A percentile compares a stretch with the other conserved stretches of the same genome.
These are phyloP conservation scores for Dentipellis fragilis DNA, from an alignment of 768 basidiomycete species.

Conservation along the genomic window DNA sequence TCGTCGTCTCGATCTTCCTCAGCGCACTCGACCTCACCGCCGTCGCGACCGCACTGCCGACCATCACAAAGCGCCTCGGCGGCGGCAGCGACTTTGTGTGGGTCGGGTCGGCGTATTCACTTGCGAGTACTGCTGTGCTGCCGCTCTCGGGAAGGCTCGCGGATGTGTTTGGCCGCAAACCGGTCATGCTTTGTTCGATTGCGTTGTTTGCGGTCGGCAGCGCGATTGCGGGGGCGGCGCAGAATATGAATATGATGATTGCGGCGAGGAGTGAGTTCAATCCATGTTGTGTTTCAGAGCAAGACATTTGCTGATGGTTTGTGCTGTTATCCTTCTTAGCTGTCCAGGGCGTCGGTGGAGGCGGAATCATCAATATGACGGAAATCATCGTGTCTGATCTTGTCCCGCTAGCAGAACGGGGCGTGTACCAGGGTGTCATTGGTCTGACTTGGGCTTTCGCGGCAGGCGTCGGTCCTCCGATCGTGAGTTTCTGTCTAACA, in stretches of 20 bases:
- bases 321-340: not conserved
- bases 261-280: constrained; percentile 15
- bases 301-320: not conserved
- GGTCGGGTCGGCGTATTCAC: constrained; percentile 20
- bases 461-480: constrained; percentile 16
- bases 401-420: constrained; percentile 23
- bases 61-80: constrained; percentile 17
- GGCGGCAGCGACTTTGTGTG: constrained; percentile 16
- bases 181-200: constrained; percentile 16
- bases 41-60: constrained; percentile 15
- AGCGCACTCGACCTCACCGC: constrained; percentile 5
- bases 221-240: constrained; percentile 24
- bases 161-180: constrained; percentile 16
- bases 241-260: constrained; percentile 22
- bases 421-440: not conserved
- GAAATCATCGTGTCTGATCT: constrained; percentile 22
- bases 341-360: constrained; percentile 18
- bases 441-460: constrained; percentile 2
- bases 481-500: not conserved
- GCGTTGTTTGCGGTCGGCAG: constrained; percentile 20
- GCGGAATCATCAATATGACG: constrained; percentile 16
- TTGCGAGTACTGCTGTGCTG: constrained; percentile 19
- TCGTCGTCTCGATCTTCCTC: not conserved
- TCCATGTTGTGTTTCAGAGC: not conserved
- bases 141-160: constrained; percentile 14